Evolutionary conservation across 108 stramenopile genomes (phyloP).

Genomic region (Schizochytrium sp.): DNA sequence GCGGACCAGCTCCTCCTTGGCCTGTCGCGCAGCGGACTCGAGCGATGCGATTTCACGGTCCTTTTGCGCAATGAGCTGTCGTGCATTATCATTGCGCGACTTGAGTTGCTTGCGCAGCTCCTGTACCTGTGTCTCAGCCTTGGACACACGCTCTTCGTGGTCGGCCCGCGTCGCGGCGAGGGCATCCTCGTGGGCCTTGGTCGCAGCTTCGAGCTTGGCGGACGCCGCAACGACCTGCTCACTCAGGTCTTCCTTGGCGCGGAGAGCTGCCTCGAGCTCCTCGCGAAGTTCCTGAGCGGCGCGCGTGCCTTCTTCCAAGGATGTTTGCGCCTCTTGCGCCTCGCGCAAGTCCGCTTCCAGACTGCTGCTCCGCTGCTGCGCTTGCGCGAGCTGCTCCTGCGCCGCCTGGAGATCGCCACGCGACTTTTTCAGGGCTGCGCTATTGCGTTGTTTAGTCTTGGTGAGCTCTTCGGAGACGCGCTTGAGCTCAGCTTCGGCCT

Average conservation of each 20-base stretch:
- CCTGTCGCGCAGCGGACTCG: background rate
- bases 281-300: background rate
- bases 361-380: background rate
- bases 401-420: background rate
- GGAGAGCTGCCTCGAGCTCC: background rate
- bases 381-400: background rate
- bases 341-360: background rate
- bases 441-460: background rate
- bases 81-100: background rate
- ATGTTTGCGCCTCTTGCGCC: background rate
- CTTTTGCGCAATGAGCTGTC: slow-evolving; percentile 4
- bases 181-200: background rate
- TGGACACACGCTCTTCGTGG: background rate
- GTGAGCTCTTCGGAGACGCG: background rate
- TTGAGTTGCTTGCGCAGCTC: background rate
- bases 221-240: background rate
- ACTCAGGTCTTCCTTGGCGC: background rate
- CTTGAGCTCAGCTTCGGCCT: background rate
- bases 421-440: background rate
- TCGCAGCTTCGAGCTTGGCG: background rate
- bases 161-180: background rate
- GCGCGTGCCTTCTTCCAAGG: background rate
- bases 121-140: background rate
- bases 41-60: background rate
- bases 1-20: background rate